phyloP scores from a whole-genome alignment of 1,284 basidiomycete genomes.

The Tilletiaria anomala region DNA sequence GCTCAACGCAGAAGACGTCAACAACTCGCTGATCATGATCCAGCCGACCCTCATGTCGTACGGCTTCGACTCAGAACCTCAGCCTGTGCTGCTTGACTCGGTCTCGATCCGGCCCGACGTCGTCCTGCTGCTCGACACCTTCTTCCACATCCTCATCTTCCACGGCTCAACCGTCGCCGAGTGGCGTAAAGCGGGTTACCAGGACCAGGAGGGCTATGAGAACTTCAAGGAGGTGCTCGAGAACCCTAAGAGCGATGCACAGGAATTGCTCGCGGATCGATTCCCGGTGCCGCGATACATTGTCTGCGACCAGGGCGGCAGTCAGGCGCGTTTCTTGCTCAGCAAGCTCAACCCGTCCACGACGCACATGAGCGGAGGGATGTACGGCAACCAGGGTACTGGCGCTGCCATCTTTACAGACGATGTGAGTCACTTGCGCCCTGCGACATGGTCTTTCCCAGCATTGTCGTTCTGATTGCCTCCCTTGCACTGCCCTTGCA shows the following conservation, averaged over 20 bases:
- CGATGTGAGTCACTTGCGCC: no score
- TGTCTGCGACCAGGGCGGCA: constrained; percentile 92
- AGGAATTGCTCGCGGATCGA: constrained; percentile 86
- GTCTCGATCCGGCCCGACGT: constrained; percentile 95
- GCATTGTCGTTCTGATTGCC: no score
- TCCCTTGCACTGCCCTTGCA: no score
- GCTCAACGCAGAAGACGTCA: constrained; percentile 92
- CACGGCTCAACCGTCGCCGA: constrained; percentile 92
- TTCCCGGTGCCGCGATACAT: constrained; percentile 96
- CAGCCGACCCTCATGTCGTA: constrained; percentile 99
- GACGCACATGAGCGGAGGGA: constrained; percentile 71
- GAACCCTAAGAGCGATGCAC: constrained; percentile 54
- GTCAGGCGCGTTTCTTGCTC: constrained; percentile 90
- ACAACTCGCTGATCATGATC: constrained; percentile 99
- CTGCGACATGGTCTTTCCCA: no score
- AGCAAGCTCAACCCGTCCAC: constrained; percentile 95
- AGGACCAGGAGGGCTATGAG: constrained; percentile 97
- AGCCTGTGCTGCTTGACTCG: constrained; percentile 90
- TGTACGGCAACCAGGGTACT: constrained; percentile 42
- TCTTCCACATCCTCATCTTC: constrained; percentile 99
- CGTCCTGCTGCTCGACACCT: constrained; percentile 94
- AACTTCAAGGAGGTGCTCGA: constrained; percentile 93
- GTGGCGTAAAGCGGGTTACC: constrained; percentile 98
- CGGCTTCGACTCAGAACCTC: constrained; percentile 73
- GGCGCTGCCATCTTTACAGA: constrained; percentile 97